phyloP scores from a whole-genome alignment of 495 filamentous ascomycete species.

The Bryoglossum gracile region DNA sequence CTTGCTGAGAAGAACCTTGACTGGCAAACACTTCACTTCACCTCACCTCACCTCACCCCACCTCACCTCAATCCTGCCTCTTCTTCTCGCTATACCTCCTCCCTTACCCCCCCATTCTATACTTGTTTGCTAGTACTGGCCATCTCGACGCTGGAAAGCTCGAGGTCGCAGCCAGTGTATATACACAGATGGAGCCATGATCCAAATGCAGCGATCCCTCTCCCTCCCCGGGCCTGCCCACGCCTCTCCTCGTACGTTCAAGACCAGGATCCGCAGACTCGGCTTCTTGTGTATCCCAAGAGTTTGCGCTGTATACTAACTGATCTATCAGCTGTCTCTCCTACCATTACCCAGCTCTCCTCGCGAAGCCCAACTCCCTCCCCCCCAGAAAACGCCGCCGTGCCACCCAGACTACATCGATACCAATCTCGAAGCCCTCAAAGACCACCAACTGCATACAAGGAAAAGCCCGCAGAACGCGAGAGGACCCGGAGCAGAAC shows the following conservation, averaged over 20 bases:
- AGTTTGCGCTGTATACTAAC: conserved; percentile 16
- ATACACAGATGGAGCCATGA: conserved; percentile 30
- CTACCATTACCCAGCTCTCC: conserved; percentile 26
- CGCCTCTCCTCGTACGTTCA: conserved; percentile 30
- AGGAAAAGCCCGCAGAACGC: conserved; percentile 18
- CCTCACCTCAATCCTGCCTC: background rate
- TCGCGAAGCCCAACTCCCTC: conserved; percentile 26
- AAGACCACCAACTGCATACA: conserved; percentile 20
- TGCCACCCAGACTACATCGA: conserved; percentile 20
- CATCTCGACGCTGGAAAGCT: conserved; percentile 26
- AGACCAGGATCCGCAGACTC: too few species aligned
- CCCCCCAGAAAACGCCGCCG: conserved; percentile 16
- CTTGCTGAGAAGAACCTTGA: background rate
- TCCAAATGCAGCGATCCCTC: conserved; percentile 27
- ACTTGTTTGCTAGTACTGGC: conserved; percentile 3
- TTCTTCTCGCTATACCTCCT: background rate
- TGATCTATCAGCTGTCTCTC: conserved; percentile 20
- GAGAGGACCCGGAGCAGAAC: conserved; percentile 14
- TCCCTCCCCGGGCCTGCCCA: conserved; percentile 31
- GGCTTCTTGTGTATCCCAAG: too few species aligned
- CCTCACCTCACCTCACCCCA: background rate
- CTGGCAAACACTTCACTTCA: too few species aligned
- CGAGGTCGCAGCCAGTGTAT: conserved; percentile 19
- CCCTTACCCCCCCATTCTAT: background rate
- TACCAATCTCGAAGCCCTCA: conserved; percentile 22